Base-by-base conservation (phyloP, 495 filamentous ascomycete species). In the Pyronema omphalodes region DNA sequence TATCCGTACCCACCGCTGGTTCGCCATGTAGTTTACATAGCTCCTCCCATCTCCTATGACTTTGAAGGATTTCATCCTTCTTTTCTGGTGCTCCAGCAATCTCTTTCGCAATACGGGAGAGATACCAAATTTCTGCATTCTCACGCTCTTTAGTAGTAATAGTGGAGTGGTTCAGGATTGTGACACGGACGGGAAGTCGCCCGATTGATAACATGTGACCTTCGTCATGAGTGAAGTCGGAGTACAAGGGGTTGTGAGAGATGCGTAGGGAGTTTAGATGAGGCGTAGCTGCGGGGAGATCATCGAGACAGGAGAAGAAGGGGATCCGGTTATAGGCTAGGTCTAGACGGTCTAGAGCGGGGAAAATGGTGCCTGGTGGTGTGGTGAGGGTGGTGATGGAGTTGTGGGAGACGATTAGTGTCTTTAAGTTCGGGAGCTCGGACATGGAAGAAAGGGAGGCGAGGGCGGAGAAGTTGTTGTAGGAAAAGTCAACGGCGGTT, bases 41-140 rank as follows among this genome's bases (percentile, higher is more conserved):
- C 45, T 80, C 81, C 1, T 55, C 60, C 64, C 82, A 98, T 3
- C 87, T 74, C 1, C 73, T 76, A 64, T 96, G 86, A 1, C 36
- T 9, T 14, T 69, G 58, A 7, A 67, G 67, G 6, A 82, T 73
- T 1, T 64, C 61, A 3, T 62, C 58, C 57, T 80, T 75, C n/a
- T 73, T 69, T 0, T 67, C 67, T 56, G 76, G 69, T 0, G 80
- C 71, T 0, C 72, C 74, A 12, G 82, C 78, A 15, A 94, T 70
- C 60, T 84, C 83, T 47, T 78, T 78, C 14, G 74, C 83, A 51
- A 95, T 88, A 33, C 79, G 75, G 6, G 78, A 81, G 9, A 96
- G 76, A 64, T 96, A 98, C 67, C 88, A 98, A 62, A 88, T 80
- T 53, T 98, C 91, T 9, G 84, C 86, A 60, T 96, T 87, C 44